Evolutionary conservation across 768 basidiomycete species (phyloP).

Genomic region (Pisolithus tinctorius): DNA sequence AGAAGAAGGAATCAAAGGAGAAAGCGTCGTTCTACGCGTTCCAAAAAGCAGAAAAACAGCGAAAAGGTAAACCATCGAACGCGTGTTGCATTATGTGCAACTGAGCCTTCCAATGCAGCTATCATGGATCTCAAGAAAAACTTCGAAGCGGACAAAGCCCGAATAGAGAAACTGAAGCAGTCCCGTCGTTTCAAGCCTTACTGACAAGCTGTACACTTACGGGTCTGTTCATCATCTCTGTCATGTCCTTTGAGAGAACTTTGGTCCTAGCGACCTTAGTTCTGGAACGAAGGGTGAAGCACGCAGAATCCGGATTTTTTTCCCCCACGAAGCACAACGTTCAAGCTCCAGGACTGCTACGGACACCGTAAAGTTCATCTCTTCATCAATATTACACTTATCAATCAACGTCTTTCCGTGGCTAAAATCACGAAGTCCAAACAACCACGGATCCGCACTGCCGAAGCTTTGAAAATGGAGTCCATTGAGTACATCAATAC

Average conservation of each 20-base stretch:
- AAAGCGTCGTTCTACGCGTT: constrained; percentile 83
- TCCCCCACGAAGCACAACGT: no score
- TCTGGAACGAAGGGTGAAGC: no score
- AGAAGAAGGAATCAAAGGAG: constrained; percentile 58
- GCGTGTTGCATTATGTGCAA: neutral
- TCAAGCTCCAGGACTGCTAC: no score
- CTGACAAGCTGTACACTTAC: constrained; percentile 30
- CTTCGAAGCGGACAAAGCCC: constrained; percentile 84
- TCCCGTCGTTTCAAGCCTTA: constrained; percentile 86
- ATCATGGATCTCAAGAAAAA: constrained; percentile 59
- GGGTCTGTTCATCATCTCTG: neutral
- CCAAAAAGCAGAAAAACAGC: constrained; percentile 85
- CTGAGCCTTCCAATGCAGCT: constrained; percentile 29
- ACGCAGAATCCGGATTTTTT: no score
- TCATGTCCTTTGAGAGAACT: neutral
- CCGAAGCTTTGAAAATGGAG: no score
- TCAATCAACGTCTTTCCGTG: no score
- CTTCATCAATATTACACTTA: no score
- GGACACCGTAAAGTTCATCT: no score
- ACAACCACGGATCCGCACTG: no score
- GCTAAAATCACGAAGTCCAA: no score
- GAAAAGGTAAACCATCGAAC: constrained; percentile 50
- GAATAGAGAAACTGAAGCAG: constrained; percentile 43
- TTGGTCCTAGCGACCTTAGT: no score
- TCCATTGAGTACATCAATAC: no score